Conservation (phyloP, 345 rosid genomes). For the Microthlaspi erraticum region DNA sequence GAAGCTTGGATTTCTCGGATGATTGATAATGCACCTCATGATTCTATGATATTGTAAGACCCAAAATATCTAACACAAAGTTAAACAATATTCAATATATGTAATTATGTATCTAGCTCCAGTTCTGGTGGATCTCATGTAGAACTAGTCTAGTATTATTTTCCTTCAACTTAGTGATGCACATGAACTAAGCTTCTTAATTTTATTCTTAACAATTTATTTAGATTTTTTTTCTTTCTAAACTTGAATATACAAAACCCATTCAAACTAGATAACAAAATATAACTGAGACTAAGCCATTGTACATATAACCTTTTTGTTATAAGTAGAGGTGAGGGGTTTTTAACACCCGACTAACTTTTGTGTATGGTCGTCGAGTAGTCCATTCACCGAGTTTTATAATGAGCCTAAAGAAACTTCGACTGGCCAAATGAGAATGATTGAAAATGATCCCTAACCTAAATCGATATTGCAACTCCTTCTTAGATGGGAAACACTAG, state of each 20-base stretch:
- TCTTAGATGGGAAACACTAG: too few relatives aligned
- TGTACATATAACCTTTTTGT: background rate
- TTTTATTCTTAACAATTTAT: background rate
- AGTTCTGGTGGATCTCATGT: constrained; percentile 1
- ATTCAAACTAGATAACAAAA: background rate
- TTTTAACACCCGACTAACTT: too few relatives aligned
- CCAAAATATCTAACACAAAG: background rate
- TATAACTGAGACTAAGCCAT: constrained; percentile 16
- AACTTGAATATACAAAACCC: background rate
- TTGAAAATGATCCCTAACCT: too few relatives aligned
- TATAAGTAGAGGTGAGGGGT: too few relatives aligned
- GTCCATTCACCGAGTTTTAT: too few relatives aligned
- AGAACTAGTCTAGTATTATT: background rate
- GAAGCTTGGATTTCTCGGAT: background rate
- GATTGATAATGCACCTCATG: constrained; percentile 7
- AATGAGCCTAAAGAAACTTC: too few relatives aligned
- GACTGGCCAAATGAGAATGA: too few relatives aligned
- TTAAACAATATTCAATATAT: too few relatives aligned
- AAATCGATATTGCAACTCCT: too few relatives aligned
- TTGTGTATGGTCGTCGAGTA: too few relatives aligned
- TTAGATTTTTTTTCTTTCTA: background rate
- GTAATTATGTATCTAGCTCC: background rate
- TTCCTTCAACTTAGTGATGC: constrained; percentile 23
- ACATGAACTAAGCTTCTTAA: constrained; percentile 12
- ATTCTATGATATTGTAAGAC: constrained; percentile 9